A percentile compares a stretch with the other conserved stretches of the same genome.
Evolutionary conservation across 148 eudicot species (phyloP).

Genomic region (Camellia japonica): DNA sequence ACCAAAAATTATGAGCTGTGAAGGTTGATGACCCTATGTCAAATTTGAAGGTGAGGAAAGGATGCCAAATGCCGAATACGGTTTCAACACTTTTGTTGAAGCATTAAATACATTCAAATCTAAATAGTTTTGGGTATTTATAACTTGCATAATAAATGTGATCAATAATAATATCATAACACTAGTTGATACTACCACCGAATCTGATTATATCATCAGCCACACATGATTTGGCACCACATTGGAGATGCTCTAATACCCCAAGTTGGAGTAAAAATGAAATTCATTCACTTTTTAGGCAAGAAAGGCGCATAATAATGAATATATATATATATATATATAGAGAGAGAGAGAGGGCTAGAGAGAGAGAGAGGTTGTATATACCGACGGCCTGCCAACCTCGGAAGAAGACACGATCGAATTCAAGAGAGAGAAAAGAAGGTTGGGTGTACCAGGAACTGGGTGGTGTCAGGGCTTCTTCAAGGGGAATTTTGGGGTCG

Average conservation of each 20-base stretch:
- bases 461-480: constrained; percentile 81
- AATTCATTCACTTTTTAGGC: not conserved
- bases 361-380: not conserved
- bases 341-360: not conserved
- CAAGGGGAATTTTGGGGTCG: constrained; percentile 75
- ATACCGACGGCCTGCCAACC: constrained; percentile 96
- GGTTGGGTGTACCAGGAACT: constrained; percentile 83
- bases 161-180: too few species aligned
- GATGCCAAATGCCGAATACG: too few species aligned
- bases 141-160: too few species aligned
- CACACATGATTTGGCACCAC: too few species aligned
- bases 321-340: not conserved
- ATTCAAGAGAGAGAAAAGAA: constrained; percentile 61
- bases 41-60: too few species aligned
- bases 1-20: too few species aligned
- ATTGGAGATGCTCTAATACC: not conserved
- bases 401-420: constrained; percentile 65
- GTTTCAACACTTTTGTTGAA: too few species aligned
- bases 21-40: too few species aligned
- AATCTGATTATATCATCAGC: too few species aligned
- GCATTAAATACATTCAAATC: too few species aligned
- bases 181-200: too few species aligned
- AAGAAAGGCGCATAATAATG: not conserved
- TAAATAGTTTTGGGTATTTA: too few species aligned
- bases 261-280: not conserved